Evolutionary conservation across 768 basidiomycete species (phyloP).

Genomic region (Russula abietina): DNA sequence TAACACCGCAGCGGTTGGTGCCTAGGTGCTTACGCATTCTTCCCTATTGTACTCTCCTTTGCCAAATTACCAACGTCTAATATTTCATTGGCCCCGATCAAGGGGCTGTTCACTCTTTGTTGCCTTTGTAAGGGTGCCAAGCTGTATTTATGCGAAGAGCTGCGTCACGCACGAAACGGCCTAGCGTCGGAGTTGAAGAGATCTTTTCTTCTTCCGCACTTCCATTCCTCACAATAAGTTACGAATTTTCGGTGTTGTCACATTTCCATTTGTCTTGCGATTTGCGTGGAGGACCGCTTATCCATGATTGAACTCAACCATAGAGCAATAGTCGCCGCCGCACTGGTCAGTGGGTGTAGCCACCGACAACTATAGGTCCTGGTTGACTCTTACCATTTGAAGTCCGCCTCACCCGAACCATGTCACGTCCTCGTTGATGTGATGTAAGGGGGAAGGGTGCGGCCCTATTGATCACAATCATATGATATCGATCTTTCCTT

Average conservation of each 20-base stretch:
- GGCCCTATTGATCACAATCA: neutral
- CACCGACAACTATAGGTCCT: neutral
- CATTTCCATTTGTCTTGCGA: neutral
- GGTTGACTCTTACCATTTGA: neutral
- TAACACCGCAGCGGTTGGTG: slow-evolving; percentile 2
- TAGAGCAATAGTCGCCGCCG: neutral
- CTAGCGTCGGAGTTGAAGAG: neutral
- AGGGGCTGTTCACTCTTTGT: neutral
- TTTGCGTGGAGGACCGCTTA: neutral
- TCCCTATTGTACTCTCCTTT: neutral
- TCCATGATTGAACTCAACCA: neutral
- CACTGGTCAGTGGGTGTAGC: neutral
- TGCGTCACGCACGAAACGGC: neutral
- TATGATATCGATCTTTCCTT: neutral
- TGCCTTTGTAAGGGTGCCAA: neutral
- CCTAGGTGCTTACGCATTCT: neutral
- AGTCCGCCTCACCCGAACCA: neutral
- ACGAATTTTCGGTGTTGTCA: no score
- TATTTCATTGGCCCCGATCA: neutral
- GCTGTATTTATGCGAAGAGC: neutral
- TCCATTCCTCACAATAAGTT: neutral
- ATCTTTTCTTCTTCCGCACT: neutral
- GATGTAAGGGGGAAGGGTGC: neutral
- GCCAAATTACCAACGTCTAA: neutral
- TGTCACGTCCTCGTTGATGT: neutral